Evolutionary conservation across 306 rosid species (phyloP).

Genomic region (Styphnolobium japonicum): DNA sequence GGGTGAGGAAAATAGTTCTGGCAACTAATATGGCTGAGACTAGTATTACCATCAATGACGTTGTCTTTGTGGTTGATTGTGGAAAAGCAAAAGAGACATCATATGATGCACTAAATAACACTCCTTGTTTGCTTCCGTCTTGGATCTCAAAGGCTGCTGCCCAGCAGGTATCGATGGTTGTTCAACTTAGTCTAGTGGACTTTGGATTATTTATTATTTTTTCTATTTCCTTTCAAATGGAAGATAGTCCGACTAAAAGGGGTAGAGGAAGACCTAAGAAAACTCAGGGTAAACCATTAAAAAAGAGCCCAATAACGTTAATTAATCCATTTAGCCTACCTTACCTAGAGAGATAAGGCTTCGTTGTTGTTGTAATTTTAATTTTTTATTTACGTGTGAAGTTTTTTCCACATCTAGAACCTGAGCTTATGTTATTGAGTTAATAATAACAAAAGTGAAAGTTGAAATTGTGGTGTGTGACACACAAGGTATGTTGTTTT

Average conservation of each 20-base stretch:
- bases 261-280: constrained; percentile 7
- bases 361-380: neutral
- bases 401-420: neutral
- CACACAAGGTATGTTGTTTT: constrained; percentile 8
- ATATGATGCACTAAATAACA: constrained; percentile 92
- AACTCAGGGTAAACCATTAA: neutral
- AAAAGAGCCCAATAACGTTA: neutral
- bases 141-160: constrained; percentile 99
- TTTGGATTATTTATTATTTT: neutral
- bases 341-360: neutral
- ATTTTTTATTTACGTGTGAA: neutral
- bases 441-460: neutral
- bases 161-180: constrained; percentile 65
- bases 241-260: neutral
- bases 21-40: constrained; percentile 99
- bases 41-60: constrained; percentile 90
- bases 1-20: constrained; percentile 88
- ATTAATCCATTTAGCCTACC: neutral
- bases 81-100: constrained; percentile 99
- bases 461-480: constrained; percentile 9
- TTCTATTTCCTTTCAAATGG: constrained; percentile 4
- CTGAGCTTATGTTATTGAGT: constrained; percentile 5
- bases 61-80: constrained; percentile 90
- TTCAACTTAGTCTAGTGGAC: constrained; percentile 9
- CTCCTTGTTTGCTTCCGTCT: constrained; percentile 98